Base-by-base conservation (phyloP, 1,284 basidiomycete species). In the Malassezia sympodialis region DNA sequence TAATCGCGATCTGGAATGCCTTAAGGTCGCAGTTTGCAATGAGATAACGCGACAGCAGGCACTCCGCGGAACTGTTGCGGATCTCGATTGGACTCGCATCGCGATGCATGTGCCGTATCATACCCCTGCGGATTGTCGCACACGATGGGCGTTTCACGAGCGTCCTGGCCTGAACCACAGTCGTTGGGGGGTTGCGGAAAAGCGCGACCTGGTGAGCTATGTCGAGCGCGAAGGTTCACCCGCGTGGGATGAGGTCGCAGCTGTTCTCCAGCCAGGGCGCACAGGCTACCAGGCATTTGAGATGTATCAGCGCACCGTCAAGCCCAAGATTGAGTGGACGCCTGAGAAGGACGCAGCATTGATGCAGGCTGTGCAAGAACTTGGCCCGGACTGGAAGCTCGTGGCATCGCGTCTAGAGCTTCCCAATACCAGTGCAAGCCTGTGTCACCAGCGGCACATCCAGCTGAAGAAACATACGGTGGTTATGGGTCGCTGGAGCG, bases 381-480 rank as follows among this genome's bases (percentile, higher is more conserved):
- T 43, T 5, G 55, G 55, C 3, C 55, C 55, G 2, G 55, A 57
- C 19, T 57, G 55, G 55, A 57, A 47, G 30, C 31, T 43, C 11
- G 49, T 57, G 8, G 55, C 44, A 4, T 15, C 27, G 23, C 42
- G 34, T 3, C 35, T 57, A 3, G 49, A 50, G 3, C 35, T 40
- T 8, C 55, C 49, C 2, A 26, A 21, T 8, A 28, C 17, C 8
- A 48, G 50, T 28, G 55, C 55, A 2, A 34, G 37, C 6, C 5
- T 48, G 32, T 57, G 55, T 35, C 55, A 57, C 44, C 49, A 52
- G 40, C 49, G 55, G 19, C 55, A 57, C 41, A 52, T 28, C 37
- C 37, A 52, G 34, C 50, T 57, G 10, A 57, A 57, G 40, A 37
- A 27, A 19, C 27, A 35, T 2, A 30, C 31, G 8, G 37, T 57